Evolutionary conservation across 345 rosid genomes (phyloP), one percentile per base, ranked within the genome.

Genomic region (Eucalyptus marginata): DNA sequence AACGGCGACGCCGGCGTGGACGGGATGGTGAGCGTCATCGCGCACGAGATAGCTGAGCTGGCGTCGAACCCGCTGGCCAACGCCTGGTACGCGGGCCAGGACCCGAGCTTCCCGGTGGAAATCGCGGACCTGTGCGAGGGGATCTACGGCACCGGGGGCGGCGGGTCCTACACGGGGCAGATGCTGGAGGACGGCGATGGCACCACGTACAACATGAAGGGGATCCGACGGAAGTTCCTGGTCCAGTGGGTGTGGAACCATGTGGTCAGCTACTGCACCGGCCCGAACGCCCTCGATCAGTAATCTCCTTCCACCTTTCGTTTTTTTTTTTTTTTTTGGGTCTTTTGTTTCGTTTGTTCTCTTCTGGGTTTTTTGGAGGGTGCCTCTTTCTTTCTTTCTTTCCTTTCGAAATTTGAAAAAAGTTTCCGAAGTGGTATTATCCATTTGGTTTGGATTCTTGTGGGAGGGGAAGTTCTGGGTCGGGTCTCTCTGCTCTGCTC

Each of bases 91-190:
- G 99, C 99, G 10, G 99, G 99, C 13, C 90, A 89, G 76, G 99
- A 98, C 92, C 99, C 99, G 58, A 96, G 89, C 25, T 93, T 93
- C 52, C 99, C 99, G 54, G 98, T 96, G 88, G 99, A 98, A 85
- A 97, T 98, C 49, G 99, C 98, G 7, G 99, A 98, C 89, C 92
- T 98, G 71, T 98, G 99, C 22, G 99, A 98, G 96, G 99, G 99
- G 5, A 98, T 98, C 18, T 98, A 98, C 49, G 99, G 99, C 80
- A 96, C 99, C 0, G 99, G 99, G 14, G 99, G 99, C 24, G 99
- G 99, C 14, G 99, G 99, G 84, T 98, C 99, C 7, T 98, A 98
- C 92, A 96, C 97, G 4, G 99, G 99, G 24, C 99, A 98, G 91
- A 68, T 95, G 89, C 49, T 95, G 93, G 94, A 93, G 94, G 99